Evolutionary conservation across 371 early-diverging fungal species (phyloP), one percentile per base, ranked within the genome.

Genomic region (Apophysomyces trapeziformis): DNA sequence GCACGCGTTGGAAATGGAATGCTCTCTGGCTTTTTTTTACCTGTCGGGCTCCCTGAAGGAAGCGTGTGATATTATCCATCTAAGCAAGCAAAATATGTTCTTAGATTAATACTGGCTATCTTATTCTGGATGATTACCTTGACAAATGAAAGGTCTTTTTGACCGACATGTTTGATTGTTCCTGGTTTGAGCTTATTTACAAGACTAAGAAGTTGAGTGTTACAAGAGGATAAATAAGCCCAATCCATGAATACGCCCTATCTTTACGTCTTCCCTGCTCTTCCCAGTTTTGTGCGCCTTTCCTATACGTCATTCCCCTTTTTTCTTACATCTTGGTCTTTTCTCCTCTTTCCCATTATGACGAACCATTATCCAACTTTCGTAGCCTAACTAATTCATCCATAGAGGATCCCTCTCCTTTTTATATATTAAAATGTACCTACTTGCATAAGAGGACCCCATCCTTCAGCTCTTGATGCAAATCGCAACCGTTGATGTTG

Each of bases 401-500:
- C 47, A 47, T 7, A n/a, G 16, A 50, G 5, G 16, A 50, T 7
- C 54, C 18, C 7, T 47, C 54, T 21, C 54, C 54, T 21, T 21
- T 50, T 50, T n/a, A 50, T 50, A 50, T 50, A 50, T 50, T 50
- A 21, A 50, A 50, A 61, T 18, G 21, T 38, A 67, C 80, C 74
- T 81, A 89, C 91, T 83, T 83, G 87, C 95, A 95, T 46, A 95
- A 82, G 7, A 91, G 63, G 8, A 93, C 86, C n/a, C 95, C 95
- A 63, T 92, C 92, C 67, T 88, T 85, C 14, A 95, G 78, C 32
- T 84, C 72, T 47, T 71, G 73, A 32, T 87, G 87, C 26, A 92
- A 73, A 56, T 87, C 82, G 32, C 71, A 78, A 14, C 70, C 65
- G 11, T 65, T 47, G 18, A 78, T 61, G 11, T 58, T 45, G 38